These are phyloP conservation scores for Cyphellophora attinorum DNA, from an alignment of 2,329 filamentous ascomycete genomes.

Conservation along the genomic window DNA sequence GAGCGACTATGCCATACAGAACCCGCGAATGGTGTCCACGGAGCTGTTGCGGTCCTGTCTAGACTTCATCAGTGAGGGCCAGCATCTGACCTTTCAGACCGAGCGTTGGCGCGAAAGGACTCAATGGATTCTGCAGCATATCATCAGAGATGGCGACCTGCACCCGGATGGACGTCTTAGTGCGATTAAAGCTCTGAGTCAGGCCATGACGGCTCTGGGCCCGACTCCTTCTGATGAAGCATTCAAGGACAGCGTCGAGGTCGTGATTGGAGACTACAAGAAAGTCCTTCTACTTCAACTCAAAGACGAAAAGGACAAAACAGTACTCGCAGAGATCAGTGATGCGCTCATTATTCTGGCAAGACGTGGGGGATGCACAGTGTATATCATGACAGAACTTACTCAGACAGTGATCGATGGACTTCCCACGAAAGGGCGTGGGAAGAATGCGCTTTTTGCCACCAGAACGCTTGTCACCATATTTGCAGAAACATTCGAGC, in stretches of 20 bases:
- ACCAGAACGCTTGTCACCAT: conserved; percentile 11
- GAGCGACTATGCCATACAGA: neutral
- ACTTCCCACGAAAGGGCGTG: neutral
- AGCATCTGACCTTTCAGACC: neutral
- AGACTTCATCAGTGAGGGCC: neutral
- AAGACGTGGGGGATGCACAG: neutral
- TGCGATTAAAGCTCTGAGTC: neutral
- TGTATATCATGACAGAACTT: neutral
- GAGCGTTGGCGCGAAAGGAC: neutral
- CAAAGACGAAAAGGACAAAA: neutral
- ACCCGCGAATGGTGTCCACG: neutral
- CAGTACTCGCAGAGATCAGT: neutral
- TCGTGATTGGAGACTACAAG: neutral
- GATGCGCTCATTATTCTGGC: neutral
- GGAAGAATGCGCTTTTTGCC: conserved; percentile 6
- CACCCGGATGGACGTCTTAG: neutral
- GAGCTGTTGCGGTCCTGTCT: neutral
- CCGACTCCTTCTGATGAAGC: neutral
- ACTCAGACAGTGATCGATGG: neutral
- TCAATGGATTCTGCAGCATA: neutral
- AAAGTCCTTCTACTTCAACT: neutral
- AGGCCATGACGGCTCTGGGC: neutral
- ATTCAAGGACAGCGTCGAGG: neutral
- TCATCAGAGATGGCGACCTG: neutral
- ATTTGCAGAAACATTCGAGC: conserved; percentile 12